phyloP scores from a whole-genome alignment of 1,284 basidiomycete species.

The Cutaneotrichosporon sp. region DNA sequence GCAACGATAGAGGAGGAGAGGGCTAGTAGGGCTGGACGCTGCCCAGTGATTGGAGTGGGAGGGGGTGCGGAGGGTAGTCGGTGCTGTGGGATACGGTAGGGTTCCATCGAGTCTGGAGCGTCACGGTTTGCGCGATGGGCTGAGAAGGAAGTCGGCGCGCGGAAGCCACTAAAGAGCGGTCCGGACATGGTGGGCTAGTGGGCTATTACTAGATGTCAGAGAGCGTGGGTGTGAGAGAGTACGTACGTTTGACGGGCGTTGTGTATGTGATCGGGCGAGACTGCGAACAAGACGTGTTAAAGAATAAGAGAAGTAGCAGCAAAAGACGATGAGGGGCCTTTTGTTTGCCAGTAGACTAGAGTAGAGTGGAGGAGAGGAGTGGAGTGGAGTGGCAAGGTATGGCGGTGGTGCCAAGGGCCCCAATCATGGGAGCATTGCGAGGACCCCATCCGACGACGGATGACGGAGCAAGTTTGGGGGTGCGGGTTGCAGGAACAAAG shows the following conservation, averaged over 20 bases:
- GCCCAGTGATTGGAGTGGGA: conserved; percentile 1
- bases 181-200: neutral
- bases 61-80: conserved; percentile 11
- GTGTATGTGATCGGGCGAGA: neutral
- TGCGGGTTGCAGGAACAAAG: conserved; percentile 1
- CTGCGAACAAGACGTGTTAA: neutral
- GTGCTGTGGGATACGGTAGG: conserved; percentile 28
- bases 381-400: neutral
- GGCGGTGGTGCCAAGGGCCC: neutral
- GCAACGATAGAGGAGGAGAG: neutral
- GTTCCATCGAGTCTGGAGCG: neutral
- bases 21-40: conserved; percentile 5
- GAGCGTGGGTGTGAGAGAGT: neutral
- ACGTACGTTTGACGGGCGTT: neutral
- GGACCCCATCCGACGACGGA: neutral
- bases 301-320: too few species aligned
- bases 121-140: neutral
- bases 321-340: neutral
- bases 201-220: neutral
- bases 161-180: neutral
- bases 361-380: neutral
- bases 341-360: neutral
- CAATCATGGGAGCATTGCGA: neutral
- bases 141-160: neutral
- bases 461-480: neutral